Evolutionary conservation across 192 early-diverging fungal genomes (phyloP), one percentile per base, ranked within the genome.

Genomic region (Coemansia sp.): DNA sequence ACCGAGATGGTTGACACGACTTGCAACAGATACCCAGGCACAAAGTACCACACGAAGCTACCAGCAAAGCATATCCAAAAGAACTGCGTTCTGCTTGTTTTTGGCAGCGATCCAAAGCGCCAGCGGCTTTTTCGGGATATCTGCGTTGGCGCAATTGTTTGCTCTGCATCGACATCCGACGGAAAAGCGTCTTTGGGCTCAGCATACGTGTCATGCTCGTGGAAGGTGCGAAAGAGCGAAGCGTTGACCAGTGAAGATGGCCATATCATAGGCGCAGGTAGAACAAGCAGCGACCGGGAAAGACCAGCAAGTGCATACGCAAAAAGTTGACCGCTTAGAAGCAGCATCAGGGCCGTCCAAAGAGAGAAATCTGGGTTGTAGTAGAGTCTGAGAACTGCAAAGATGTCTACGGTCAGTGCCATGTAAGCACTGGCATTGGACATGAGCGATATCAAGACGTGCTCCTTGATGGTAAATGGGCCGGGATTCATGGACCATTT

Each of bases 231-330:
- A 78, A 94, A 93, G 4, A 95, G 80, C 2, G 92, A 89, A 8
- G 91, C 88, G 45, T 89, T 90, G 34, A 92, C 85, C 37, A 98
- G 85, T 20, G 87, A 90, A 8, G 87, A 72, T 3, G 96, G 96
- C 95, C 95, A 99, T 34, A 94, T 86, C 94, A 97, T 95, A 6
- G 89, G 79, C 4, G 91, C 80, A 33, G 95, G 94, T 20, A 88
- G 84, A 20, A 98, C 94, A 51, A 98, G 81, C 66, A 89, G 90
- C 8, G 88, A 87, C 41, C 94, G 91, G 39, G 83, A 86, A 32
- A 89, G 79, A 68, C 91, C 95, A 67, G 91, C 91, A 73, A 92
- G 59, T 7, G 87, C 86, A 54, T 87, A 90, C 8, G 88, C 90
- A 64, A 92, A 73, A 39, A 88, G 58, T 67, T 90, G 86, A 36